phyloP scores from a whole-genome alignment of 148 eudicot genomes.

The Fagopyrum esculentum region DNA sequence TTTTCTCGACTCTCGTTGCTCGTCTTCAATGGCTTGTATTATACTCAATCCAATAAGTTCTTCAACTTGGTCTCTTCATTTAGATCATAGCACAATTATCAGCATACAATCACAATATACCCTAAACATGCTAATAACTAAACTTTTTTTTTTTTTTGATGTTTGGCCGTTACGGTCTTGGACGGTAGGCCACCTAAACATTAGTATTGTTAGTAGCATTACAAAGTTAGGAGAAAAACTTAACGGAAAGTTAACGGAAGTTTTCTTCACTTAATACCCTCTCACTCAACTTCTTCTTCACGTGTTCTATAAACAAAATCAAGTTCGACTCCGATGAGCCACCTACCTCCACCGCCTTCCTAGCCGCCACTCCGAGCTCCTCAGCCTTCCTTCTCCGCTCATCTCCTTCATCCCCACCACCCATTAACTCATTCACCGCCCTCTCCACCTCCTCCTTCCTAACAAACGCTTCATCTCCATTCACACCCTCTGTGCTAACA shows the following conservation, averaged over 20 bases:
- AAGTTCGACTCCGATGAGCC: conserved; percentile 22
- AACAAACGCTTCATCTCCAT: conserved; percentile 13
- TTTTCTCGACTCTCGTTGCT: no score
- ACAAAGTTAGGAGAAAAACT: no score
- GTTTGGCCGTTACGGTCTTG: no score
- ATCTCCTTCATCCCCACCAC: neutral
- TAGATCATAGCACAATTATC: no score
- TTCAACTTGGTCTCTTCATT: no score
- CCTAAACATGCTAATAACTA: no score
- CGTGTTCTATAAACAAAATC: neutral
- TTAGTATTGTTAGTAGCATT: no score
- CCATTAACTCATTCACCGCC: conserved; percentile 18
- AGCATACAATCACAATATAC: no score
- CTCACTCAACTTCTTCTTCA: neutral
- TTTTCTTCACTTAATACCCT: neutral
- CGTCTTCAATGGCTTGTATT: no score
- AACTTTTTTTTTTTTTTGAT: no score
- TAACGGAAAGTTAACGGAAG: neutral
- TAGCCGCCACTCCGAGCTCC: conserved; percentile 22
- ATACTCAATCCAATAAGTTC: no score
- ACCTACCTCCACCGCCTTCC: conserved; percentile 20
- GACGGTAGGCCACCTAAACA: no score
- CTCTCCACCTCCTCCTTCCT: conserved; percentile 20
- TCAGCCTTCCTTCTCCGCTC: conserved; percentile 15
- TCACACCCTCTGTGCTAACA: conserved; percentile 1